Conservation (phyloP, 2,329 filamentous ascomycete genomes). For the Helicocarpus griseus region DNA sequence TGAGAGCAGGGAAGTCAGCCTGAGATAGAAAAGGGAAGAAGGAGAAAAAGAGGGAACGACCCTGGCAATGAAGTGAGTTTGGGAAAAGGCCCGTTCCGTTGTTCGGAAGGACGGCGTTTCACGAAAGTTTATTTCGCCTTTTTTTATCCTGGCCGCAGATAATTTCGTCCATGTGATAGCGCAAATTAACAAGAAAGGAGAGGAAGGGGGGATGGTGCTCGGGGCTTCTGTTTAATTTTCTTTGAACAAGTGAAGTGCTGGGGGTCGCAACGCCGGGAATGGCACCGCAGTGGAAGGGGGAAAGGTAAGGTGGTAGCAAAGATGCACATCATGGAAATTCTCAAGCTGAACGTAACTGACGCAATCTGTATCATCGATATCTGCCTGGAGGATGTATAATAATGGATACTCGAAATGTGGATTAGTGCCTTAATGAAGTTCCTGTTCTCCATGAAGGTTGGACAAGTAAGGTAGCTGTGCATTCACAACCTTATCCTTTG, state of each 20-base stretch:
- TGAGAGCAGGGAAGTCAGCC: neutral
- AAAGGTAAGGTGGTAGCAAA: neutral
- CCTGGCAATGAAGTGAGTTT: neutral
- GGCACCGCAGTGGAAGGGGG: neutral
- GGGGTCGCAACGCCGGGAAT: no score
- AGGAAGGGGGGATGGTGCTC: neutral
- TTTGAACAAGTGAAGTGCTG: neutral
- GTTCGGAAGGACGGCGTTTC: neutral
- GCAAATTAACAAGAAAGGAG: neutral
- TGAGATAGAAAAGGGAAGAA: neutral
- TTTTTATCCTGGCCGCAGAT: no score
- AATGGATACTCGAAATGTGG: neutral
- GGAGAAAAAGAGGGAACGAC: neutral
- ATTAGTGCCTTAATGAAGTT: neutral
- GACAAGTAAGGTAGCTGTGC: neutral
- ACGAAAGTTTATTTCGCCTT: no score
- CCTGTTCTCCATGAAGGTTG: neutral
- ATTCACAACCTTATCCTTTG: neutral
- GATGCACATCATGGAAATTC: neutral
- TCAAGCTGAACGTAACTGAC: conserved; percentile 1
- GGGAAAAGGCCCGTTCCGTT: neutral
- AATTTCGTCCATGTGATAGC: neutral
- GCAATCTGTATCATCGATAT: neutral
- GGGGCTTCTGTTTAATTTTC: neutral
- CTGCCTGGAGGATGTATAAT: neutral